Percentiles rank a stretch among this genome's conserved stretches.
phyloP scores from a whole-genome alignment of 1,284 basidiomycete species.

The Stereum hirsutum region DNA sequence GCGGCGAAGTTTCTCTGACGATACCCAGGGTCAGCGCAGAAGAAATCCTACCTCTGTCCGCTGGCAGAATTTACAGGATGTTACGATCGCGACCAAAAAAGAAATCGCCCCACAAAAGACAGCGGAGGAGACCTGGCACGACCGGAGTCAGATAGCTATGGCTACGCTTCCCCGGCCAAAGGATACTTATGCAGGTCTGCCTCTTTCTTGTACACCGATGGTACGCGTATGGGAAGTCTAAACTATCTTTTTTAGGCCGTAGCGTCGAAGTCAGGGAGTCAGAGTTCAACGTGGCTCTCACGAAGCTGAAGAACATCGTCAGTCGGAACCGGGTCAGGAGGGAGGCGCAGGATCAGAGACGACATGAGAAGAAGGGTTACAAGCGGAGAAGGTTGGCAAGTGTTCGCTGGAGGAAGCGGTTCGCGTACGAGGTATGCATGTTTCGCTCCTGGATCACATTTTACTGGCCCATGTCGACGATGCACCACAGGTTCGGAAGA shows the following conservation, averaged over 20 bases:
- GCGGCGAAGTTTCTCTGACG: too few relatives aligned
- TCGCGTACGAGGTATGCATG: constrained; percentile 63
- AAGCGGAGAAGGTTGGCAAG: constrained; percentile 57
- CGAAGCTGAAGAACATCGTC: constrained; percentile 42
- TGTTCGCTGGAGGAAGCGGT: constrained; percentile 57
- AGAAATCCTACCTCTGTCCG: too few relatives aligned
- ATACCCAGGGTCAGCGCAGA: too few relatives aligned
- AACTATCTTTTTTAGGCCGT: constrained; percentile 30
- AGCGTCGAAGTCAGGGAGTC: constrained; percentile 31
- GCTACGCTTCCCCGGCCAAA: constrained; percentile 5
- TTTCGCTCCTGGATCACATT: constrained; percentile 13
- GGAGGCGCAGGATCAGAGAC: constrained; percentile 38
- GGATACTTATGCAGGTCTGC: constrained; percentile 30
- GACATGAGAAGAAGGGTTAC: constrained; percentile 68
- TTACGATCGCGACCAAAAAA: neutral
- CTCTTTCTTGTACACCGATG: neutral
- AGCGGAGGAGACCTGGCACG: constrained; percentile 2
- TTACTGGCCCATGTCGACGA: constrained; percentile 10
- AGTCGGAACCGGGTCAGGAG: constrained; percentile 43
- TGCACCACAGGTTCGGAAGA: constrained; percentile 47
- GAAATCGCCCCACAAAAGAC: neutral
- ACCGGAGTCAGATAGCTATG: constrained; percentile 1
- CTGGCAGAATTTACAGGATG: too few relatives aligned
- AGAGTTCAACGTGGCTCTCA: constrained; percentile 33
- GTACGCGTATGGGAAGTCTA: constrained; percentile 2